Evolutionary conservation across 257 asterid genomes (phyloP), one percentile per base, ranked within the genome.

Genomic region (Plantago ovata): DNA sequence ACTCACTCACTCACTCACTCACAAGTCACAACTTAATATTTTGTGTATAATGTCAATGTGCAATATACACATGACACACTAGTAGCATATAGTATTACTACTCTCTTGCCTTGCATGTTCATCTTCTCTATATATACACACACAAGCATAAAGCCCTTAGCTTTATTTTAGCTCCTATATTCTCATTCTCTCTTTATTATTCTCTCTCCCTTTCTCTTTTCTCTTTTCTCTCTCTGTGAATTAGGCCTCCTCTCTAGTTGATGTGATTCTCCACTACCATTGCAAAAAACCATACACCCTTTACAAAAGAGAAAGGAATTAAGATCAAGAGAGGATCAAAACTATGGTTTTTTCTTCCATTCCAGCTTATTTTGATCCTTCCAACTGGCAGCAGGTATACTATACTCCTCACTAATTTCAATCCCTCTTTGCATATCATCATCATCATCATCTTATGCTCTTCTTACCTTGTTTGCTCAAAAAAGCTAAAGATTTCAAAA

Each of bases 371-470:
- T 94, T 87, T 83, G 96, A 91, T 91, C 78, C 93, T n/a, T 69
- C 96, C 89, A 87, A 87, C 84, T 91, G 98, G 98, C 94, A 92
- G 53, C 96, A 92, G 82, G 98, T 85, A 47, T 28, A 28, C 36
- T 28, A 0, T 8, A 73, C 66, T 61, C 15, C 41, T 61, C 15
- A n/a, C 51, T 49, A 13, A 13, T 44, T 63, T 58, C 8, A 3
- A 9, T 7, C 16, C 49, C 33, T 12, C 49, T 14, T 61, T 13
- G 42, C 19, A 46, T 74, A 42, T 56, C 60, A 62, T 72, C 69
- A 46, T 28, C 33, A 28, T 28, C 33, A 28, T 28, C 36, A 28
- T 28, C 36, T 28, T 72, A 68, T 79, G 79, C 73, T 79, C 63
- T 82, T 74, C 61, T 28, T 68, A 62, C 73, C 84, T 80, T 80